Conservation (phyloP, 1,284 basidiomycete genomes). For the Malassezia slooffiae region DNA sequence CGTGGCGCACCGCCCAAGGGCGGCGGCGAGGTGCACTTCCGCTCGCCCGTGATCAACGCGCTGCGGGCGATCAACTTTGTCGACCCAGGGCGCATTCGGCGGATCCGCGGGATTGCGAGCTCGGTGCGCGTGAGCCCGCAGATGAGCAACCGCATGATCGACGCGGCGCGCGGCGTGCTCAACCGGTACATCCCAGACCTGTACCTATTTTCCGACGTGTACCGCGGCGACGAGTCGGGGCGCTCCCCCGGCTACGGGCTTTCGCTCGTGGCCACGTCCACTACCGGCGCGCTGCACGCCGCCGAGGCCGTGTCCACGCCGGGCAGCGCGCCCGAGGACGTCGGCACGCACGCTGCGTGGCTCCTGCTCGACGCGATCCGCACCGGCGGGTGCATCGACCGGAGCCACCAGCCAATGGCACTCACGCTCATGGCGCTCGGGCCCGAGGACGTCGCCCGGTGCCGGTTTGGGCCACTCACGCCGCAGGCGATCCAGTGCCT, state of each 20-base stretch:
- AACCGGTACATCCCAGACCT: conserved; percentile 97
- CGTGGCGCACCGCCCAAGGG: conserved; percentile 81
- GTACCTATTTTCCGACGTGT: conserved; percentile 95
- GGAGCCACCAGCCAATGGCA: conserved; percentile 76
- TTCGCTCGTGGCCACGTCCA: conserved; percentile 78
- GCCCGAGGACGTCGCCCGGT: conserved; percentile 86
- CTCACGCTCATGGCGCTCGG: conserved; percentile 85
- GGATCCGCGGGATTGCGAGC: conserved; percentile 82
- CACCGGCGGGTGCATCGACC: conserved; percentile 78
- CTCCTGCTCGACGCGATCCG: conserved; percentile 67
- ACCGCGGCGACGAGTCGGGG: conserved; percentile 91
- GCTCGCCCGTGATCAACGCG: conserved; percentile 81
- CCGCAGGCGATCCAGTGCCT: conserved; percentile 70
- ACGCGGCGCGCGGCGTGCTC: conserved; percentile 75
- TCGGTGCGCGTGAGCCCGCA: conserved; percentile 76
- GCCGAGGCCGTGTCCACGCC: conserved; percentile 58
- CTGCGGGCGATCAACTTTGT: conserved; percentile 76
- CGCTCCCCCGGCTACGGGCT: conserved; percentile 94
- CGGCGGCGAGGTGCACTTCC: conserved; percentile 82
- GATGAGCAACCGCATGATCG: conserved; percentile 94
- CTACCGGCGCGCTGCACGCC: conserved; percentile 77
- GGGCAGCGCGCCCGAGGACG: conserved; percentile 64
- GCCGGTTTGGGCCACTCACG: conserved; percentile 71
- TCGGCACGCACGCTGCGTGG: conserved; percentile 68
- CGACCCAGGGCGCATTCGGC: conserved; percentile 76